A percentile compares a stretch with the other conserved stretches of the same genome.
phyloP scores from a whole-genome alignment of 352 stramenopile genomes.

The Phytophthora citrophthora region DNA sequence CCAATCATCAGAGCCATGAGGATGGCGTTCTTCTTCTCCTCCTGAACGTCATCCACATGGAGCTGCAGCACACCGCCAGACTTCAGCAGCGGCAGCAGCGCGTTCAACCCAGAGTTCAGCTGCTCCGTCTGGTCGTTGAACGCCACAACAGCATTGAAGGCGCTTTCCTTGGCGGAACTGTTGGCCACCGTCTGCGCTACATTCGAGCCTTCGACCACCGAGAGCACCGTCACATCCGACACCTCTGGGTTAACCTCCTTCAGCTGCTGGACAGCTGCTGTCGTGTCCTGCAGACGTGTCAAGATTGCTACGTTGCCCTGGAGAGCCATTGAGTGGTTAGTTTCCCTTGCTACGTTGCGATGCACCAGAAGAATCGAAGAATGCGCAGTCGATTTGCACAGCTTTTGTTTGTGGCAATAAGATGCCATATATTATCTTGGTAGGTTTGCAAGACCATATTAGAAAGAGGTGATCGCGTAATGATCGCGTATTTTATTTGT shows the following conservation, averaged over 20 bases:
- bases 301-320: conserved; percentile 60
- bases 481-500: conserved; percentile 18
- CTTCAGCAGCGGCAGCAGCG: conserved; percentile 60
- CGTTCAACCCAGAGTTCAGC: conserved; percentile 48
- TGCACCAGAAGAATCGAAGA: conserved; percentile 36
- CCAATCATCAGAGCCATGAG: conserved; percentile 85
- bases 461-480: background rate
- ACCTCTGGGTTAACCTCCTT: conserved; percentile 50
- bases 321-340: conserved; percentile 40
- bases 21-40: conserved; percentile 74
- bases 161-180: conserved; percentile 31
- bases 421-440: conserved; percentile 6
- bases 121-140: conserved; percentile 61
- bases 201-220: conserved; percentile 44
- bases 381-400: conserved; percentile 11
- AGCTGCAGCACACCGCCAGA: conserved; percentile 59
- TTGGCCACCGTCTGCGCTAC: conserved; percentile 49
- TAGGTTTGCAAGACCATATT: background rate
- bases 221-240: conserved; percentile 51
- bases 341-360: conserved; percentile 10
- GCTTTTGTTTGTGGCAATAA: background rate
- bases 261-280: conserved; percentile 49
- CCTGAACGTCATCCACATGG: conserved; percentile 53
- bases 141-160: conserved; percentile 61
- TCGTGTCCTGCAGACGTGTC: conserved; percentile 51